phyloP scores from a whole-genome alignment of 805 yeast species.

The Alloascoidea africana region DNA sequence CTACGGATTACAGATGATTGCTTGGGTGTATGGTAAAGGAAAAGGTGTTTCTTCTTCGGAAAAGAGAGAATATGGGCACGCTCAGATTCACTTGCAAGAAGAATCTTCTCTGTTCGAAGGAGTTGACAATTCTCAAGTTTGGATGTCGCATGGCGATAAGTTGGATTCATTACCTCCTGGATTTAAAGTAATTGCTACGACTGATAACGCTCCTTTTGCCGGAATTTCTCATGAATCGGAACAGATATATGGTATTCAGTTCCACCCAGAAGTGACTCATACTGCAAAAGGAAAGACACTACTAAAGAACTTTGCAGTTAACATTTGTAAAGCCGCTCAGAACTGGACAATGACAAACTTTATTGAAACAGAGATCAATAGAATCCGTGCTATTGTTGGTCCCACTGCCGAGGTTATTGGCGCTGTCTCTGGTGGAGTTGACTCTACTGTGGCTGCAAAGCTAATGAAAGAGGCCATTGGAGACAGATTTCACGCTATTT shows the following conservation, averaged over 20 bases:
- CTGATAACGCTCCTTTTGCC: conserved; percentile 91
- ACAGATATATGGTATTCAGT: conserved; percentile 86
- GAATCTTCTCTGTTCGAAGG: conserved; percentile 59
- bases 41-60: conserved; percentile 86
- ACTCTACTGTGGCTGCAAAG: conserved; percentile 98
- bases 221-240: conserved; percentile 70
- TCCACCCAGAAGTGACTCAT: conserved; percentile 98
- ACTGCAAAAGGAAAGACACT: conserved; percentile 80
- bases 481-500: conserved; percentile 94
- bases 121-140: conserved; percentile 87
- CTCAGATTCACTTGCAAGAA: conserved; percentile 68
- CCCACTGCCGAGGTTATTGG: conserved; percentile 98
- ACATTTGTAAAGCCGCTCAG: conserved; percentile 72
- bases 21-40: conserved; percentile 84
- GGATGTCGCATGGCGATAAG: conserved; percentile 99
- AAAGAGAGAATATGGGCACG: conserved; percentile 97
- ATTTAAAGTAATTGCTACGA: conserved; percentile 76
- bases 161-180: conserved; percentile 81
- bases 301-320: conserved; percentile 84
- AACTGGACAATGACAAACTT: conserved; percentile 98
- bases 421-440: conserved; percentile 99
- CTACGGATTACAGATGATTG: conserved; percentile 98
- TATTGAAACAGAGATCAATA: conserved; percentile 88
- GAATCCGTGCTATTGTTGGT: conserved; percentile 85
- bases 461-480: conserved; percentile 97